Conservation (phyloP, 164 flowering plant genomes). For the Buxus sempervirens region DNA sequence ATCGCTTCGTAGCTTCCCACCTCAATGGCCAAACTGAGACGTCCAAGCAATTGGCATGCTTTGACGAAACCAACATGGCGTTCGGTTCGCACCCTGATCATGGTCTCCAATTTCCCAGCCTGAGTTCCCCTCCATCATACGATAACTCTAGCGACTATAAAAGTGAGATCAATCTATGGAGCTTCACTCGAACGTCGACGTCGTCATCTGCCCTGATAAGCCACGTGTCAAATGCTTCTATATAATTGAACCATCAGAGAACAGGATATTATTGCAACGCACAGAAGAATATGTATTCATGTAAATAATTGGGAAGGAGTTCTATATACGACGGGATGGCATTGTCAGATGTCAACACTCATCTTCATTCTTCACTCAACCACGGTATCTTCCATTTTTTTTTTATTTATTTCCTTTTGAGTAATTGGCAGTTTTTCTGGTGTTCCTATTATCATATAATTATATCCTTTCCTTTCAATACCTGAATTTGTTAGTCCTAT, state of each 20-base stretch:
- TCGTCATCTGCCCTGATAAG: conserved; percentile 40
- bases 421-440: no score
- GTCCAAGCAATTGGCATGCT: not conserved
- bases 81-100: conserved; percentile 2
- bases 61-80: not conserved
- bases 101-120: conserved; percentile 8
- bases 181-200: conserved; percentile 2
- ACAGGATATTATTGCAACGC: no score
- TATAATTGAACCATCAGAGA: conserved; percentile 16
- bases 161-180: conserved; percentile 12
- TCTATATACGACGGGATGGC: no score
- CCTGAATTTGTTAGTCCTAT: no score
- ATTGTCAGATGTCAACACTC: no score
- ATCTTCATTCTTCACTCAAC: no score
- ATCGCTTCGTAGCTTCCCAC: conserved; percentile 16
- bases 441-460: no score
- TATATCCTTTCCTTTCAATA: no score
- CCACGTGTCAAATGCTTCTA: conserved; percentile 43
- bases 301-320: no score
- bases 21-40: conserved; percentile 9
- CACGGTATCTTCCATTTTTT: no score
- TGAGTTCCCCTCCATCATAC: not conserved
- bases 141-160: not conserved
- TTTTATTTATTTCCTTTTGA: no score
- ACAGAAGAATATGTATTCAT: no score